Evolutionary conservation across 2,329 filamentous ascomycete species (phyloP).

Genomic region (Pseudogymnoascus destructans): DNA sequence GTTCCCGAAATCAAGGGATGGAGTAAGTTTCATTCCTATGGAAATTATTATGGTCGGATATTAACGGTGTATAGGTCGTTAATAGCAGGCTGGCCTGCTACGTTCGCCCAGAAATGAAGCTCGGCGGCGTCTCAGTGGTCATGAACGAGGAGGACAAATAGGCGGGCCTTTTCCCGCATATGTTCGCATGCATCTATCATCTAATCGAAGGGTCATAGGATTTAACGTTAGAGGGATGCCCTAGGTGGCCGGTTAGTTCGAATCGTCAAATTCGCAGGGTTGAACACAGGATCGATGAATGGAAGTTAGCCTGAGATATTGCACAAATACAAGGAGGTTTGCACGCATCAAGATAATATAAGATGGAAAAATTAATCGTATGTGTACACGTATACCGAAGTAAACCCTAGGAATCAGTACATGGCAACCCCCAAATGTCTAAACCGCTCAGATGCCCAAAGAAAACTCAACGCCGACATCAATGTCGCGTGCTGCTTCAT

Average conservation of each 20-base stretch:
- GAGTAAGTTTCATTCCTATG: not conserved
- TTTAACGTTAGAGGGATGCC: not conserved
- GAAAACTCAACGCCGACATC: slow-evolving; percentile 94
- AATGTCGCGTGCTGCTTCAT: slow-evolving; percentile 65
- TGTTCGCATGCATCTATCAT: not conserved
- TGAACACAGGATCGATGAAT: not conserved
- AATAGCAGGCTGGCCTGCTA: not conserved
- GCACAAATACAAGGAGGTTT: not conserved
- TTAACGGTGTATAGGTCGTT: not conserved
- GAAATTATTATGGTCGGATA: not conserved
- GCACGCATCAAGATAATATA: not conserved
- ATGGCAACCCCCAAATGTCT: slow-evolving; percentile 9
- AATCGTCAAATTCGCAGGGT: not conserved
- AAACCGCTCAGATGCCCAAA: slow-evolving; percentile 60
- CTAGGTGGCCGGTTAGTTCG: not conserved
- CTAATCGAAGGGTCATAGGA: not conserved
- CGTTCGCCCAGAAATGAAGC: not conserved
- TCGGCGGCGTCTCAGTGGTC: not conserved
- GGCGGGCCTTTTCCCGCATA: not conserved
- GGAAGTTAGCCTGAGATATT: not conserved
- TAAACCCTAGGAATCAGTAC: slow-evolving; percentile 8
- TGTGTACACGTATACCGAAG: slow-evolving; percentile 6
- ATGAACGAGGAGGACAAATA: not conserved
- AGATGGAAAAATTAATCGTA: slow-evolving; percentile 6
- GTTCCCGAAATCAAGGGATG: not conserved